phyloP scores from a whole-genome alignment of 768 basidiomycete species.

The Tremella fuciformis region DNA sequence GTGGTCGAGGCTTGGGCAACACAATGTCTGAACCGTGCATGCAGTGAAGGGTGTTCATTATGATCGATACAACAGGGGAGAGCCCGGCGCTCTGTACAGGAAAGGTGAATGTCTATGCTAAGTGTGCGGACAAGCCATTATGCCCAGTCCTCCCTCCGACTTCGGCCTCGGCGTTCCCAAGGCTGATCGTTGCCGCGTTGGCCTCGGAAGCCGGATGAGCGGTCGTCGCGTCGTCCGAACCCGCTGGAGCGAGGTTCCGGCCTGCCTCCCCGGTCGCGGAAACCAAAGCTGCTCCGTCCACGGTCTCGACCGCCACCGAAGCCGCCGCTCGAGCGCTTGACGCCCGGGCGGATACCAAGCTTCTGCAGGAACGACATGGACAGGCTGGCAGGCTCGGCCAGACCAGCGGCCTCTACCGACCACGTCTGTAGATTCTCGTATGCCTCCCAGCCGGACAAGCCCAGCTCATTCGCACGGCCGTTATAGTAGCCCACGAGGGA shows the following conservation, averaged over 20 bases:
- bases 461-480: conserved; percentile 57
- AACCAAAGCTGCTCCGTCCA: conserved; percentile 16
- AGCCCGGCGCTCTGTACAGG: too few species aligned
- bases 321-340: conserved; percentile 17
- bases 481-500: conserved; percentile 72
- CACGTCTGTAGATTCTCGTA: conserved; percentile 64
- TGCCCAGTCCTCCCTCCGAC: too few species aligned
- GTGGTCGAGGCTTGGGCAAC: too few species aligned
- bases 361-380: conserved; percentile 57
- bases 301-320: conserved; percentile 17
- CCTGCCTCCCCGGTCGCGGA: conserved; percentile 19
- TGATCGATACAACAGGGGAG: too few species aligned
- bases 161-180: too few species aligned
- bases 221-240: not conserved
- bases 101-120: too few species aligned
- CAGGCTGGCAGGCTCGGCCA: conserved; percentile 59
- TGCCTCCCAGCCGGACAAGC: conserved; percentile 55
- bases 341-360: conserved; percentile 47
- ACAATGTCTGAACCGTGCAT: too few species aligned
- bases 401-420: conserved; percentile 61
- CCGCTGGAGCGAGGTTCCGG: conserved; percentile 3
- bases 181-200: not conserved
- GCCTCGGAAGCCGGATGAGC: conserved; percentile 2
- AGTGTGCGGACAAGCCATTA: too few species aligned
- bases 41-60: too few species aligned